phyloP scores from a whole-genome alignment of 2,329 filamentous ascomycete species.

The Cytospora leucostoma region DNA sequence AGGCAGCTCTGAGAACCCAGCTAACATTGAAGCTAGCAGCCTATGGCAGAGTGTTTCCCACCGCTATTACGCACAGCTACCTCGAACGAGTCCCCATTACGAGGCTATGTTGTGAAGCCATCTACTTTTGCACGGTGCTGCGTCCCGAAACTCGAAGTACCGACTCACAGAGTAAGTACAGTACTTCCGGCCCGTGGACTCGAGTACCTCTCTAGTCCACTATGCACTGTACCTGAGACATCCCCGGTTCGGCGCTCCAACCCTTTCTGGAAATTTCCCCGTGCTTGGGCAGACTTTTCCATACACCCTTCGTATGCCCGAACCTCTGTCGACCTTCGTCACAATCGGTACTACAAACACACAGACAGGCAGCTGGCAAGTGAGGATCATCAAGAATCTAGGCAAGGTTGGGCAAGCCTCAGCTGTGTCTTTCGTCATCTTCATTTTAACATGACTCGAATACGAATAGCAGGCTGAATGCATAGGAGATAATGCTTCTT shows the following conservation, averaged over 20 bases:
- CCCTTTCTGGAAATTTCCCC: slow-evolving; percentile 20
- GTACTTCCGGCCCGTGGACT: not conserved
- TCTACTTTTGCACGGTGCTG: not conserved
- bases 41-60: not conserved
- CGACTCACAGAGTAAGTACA: not conserved
- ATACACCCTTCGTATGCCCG: slow-evolving; percentile 14
- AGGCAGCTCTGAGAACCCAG: not conserved
- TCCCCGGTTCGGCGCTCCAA: slow-evolving; percentile 17
- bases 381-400: slow-evolving; percentile 19
- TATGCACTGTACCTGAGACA: slow-evolving; percentile 21
- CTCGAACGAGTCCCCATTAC: not conserved
- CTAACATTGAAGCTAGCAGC: not conserved
- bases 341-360: slow-evolving; percentile 5
- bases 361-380: slow-evolving; percentile 19
- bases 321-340: slow-evolving; percentile 8
- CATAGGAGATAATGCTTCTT: slow-evolving; percentile 4
- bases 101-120: not conserved
- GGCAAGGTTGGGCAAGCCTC: slow-evolving; percentile 17
- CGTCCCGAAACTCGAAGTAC: not conserved
- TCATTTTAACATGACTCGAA: slow-evolving; percentile 23
- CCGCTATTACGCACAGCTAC: not conserved
- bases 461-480: slow-evolving; percentile 12
- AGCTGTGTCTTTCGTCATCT: slow-evolving; percentile 17
- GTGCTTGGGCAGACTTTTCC: slow-evolving; percentile 18
- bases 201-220: slow-evolving; percentile 12